Conservation (phyloP, 768 basidiomycete genomes). For the Mycena polygramma region DNA sequence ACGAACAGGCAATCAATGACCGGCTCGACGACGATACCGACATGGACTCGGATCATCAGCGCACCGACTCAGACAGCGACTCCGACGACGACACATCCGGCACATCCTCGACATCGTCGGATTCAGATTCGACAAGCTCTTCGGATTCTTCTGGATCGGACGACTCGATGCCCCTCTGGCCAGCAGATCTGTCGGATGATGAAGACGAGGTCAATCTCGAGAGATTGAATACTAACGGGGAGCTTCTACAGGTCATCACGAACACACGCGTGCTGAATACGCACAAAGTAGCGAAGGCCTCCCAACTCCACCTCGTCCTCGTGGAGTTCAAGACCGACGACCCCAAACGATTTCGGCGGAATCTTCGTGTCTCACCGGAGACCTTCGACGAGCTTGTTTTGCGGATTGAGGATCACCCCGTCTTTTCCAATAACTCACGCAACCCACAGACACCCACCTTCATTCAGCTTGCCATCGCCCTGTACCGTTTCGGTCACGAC, state of each 20-base stretch:
- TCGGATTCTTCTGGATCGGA: background rate
- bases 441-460: constrained; percentile 44
- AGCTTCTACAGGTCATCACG: constrained; percentile 27
- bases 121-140: background rate
- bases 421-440: constrained; percentile 43
- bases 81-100: background rate
- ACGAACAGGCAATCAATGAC: background rate
- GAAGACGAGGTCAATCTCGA: constrained; percentile 12
- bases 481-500: constrained; percentile 41
- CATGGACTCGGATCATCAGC: background rate
- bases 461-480: constrained; percentile 40
- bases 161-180: background rate
- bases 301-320: no score
- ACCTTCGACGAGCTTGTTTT: constrained; percentile 42
- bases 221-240: constrained; percentile 1
- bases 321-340: no score
- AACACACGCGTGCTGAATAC: no score
- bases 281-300: no score
- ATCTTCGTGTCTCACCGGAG: constrained; percentile 43
- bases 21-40: background rate
- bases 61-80: background rate
- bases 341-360: constrained; percentile 40
- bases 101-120: background rate
- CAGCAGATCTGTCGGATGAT: constrained; percentile 8
- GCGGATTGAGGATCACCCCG: constrained; percentile 39